phyloP scores from a whole-genome alignment of 306 rosid species.

The Begonia masoniana region DNA sequence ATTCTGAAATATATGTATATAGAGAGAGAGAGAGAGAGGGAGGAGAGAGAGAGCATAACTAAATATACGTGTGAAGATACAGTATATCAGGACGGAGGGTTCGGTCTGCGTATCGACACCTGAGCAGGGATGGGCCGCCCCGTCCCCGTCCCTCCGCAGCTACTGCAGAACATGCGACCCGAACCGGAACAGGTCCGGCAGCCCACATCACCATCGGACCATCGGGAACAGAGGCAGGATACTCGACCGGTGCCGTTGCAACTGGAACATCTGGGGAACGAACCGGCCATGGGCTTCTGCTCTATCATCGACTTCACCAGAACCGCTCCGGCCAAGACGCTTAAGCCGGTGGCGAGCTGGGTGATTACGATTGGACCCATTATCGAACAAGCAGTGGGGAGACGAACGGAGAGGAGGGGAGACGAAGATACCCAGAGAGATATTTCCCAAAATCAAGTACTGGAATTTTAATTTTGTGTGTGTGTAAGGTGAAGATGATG shows the following conservation, averaged over 20 bases:
- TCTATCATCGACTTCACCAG: constrained; percentile 60
- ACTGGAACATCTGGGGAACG: constrained; percentile 46
- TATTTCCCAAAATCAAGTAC: no score
- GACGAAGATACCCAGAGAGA: no score
- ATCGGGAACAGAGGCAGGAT: constrained; percentile 56
- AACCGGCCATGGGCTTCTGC: constrained; percentile 66
- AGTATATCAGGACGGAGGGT: background rate
- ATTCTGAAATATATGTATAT: background rate
- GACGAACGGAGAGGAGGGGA: no score
- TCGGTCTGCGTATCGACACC: constrained; percentile 29
- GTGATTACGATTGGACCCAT: constrained; percentile 51
- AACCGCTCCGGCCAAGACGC: constrained; percentile 73
- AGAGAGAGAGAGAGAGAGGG: background rate
- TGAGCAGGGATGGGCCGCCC: constrained; percentile 61
- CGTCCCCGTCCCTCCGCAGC: constrained; percentile 80
- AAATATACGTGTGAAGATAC: background rate
- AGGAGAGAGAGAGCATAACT: background rate
- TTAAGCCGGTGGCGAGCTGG: constrained; percentile 65
- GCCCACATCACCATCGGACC: constrained; percentile 71
- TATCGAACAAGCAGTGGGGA: background rate
- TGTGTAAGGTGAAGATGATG: no score
- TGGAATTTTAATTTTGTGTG: no score
- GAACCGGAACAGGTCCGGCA: constrained; percentile 68
- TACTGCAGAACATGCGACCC: constrained; percentile 53
- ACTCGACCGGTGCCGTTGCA: constrained; percentile 81